Conservation (phyloP, 2,329 filamentous ascomycete genomes). For the Colletotrichum orbiculare region DNA sequence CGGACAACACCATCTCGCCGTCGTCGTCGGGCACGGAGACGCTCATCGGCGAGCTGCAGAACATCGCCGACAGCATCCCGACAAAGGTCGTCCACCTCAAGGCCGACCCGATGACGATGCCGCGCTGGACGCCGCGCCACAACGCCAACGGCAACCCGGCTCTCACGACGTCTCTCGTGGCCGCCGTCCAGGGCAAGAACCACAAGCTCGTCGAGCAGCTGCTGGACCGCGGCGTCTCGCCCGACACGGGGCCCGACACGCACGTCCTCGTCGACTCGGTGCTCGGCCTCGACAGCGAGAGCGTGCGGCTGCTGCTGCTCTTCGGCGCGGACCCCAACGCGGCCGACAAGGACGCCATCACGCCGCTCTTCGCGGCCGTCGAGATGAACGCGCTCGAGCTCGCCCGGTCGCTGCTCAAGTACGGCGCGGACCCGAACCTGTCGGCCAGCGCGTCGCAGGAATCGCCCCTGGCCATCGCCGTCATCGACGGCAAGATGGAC, state of each 20-base stretch:
- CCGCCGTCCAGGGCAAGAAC: conserved; percentile 67
- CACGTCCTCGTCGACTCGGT: conserved; percentile 66
- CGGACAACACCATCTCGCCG: conserved; percentile 42
- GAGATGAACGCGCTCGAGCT: conserved; percentile 66
- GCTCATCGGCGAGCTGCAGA: conserved; percentile 46
- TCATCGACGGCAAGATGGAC: conserved; percentile 63
- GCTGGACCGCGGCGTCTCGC: conserved; percentile 66
- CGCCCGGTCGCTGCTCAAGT: conserved; percentile 70
- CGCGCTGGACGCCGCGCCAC: conserved; percentile 62
- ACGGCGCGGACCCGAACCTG: conserved; percentile 70
- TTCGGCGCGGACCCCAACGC: conserved; percentile 69
- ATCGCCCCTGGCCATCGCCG: conserved; percentile 64
- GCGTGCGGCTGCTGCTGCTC: conserved; percentile 64
- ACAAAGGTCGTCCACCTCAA: conserved; percentile 59
- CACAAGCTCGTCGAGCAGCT: conserved; percentile 67
- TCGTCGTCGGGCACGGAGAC: conserved; percentile 48
- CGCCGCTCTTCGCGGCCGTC: conserved; percentile 62
- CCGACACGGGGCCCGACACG: conserved; percentile 58
- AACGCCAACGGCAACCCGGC: conserved; percentile 53
- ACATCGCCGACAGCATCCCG: conserved; percentile 26
- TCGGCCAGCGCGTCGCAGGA: conserved; percentile 61
- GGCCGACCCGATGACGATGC: conserved; percentile 62
- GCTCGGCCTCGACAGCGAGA: conserved; percentile 61
- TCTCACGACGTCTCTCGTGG: conserved; percentile 60
- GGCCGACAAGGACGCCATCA: conserved; percentile 58